Percentiles rank a stretch among this genome's conserved stretches.
Evolutionary conservation across 164 flowering plant species (phyloP).

Genomic region (Aristolochia californica): DNA sequence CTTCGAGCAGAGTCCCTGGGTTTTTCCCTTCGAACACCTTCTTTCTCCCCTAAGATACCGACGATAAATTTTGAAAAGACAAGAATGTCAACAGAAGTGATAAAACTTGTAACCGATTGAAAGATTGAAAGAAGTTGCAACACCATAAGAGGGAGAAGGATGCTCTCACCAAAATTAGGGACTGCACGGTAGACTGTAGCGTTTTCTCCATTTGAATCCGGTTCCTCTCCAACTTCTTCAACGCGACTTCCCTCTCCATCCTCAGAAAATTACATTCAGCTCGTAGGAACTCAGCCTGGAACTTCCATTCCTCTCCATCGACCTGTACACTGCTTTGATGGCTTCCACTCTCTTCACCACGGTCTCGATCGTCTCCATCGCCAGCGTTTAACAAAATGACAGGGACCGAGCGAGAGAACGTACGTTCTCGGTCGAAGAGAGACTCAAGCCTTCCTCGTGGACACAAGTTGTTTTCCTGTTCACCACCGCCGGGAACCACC

Average conservation of each 20-base stretch:
- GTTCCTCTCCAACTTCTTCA: constrained; percentile 53
- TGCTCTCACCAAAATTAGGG: constrained; percentile 46
- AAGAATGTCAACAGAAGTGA: not conserved
- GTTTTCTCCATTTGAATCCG: constrained; percentile 33
- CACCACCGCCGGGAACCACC: not conserved
- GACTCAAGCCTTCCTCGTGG: constrained; percentile 38
- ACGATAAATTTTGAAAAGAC: not conserved
- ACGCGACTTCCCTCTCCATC: constrained; percentile 61
- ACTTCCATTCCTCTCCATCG: constrained; percentile 49
- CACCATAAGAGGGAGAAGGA: not conserved
- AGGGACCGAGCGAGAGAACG: constrained; percentile 28
- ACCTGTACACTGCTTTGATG: constrained; percentile 7
- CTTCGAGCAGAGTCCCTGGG: constrained; percentile 29
- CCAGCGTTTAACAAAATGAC: constrained; percentile 24
- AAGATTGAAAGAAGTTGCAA: not conserved
- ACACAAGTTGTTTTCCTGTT: constrained; percentile 6
- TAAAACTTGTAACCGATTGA: not conserved
- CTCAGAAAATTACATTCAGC: constrained; percentile 80
- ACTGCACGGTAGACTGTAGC: constrained; percentile 44
- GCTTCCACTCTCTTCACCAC: constrained; percentile 20
- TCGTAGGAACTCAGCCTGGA: constrained; percentile 76
- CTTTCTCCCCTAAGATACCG: constrained; percentile 39
- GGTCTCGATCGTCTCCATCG: constrained; percentile 29
- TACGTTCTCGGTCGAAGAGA: constrained; percentile 50
- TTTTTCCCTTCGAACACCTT: constrained; percentile 46